Evolutionary conservation across 1,284 basidiomycete genomes (phyloP).

Genomic region (Sporisorium sorghi): DNA sequence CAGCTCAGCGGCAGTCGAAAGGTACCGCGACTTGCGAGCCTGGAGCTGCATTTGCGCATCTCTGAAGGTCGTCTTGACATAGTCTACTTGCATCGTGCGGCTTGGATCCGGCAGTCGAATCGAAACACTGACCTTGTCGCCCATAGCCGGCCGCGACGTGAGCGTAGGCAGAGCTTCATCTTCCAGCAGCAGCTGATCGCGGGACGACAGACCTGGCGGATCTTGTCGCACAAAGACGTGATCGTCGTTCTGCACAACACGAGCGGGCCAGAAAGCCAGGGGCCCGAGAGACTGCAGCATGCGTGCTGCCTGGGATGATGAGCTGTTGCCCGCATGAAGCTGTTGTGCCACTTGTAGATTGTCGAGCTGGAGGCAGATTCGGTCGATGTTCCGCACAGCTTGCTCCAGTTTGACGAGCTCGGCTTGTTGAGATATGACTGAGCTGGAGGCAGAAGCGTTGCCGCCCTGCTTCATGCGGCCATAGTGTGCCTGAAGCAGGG

Average conservation of each 20-base stretch:
- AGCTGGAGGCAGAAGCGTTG: neutral
- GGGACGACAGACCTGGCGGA: conserved; percentile 12
- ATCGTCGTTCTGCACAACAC: conserved; percentile 5
- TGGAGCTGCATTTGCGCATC: conserved; percentile 38
- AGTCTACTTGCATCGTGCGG: conserved; percentile 31
- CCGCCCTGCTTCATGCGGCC: conserved; percentile 16
- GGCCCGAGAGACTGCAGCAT: conserved; percentile 37
- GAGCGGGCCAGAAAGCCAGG: conserved; percentile 44
- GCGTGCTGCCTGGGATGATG: conserved; percentile 9
- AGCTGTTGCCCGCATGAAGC: conserved; percentile 1
- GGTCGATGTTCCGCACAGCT: conserved; percentile 18
- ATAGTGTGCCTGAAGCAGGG: conserved; percentile 40
- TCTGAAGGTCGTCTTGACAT: conserved; percentile 3
- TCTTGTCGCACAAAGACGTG: conserved; percentile 26
- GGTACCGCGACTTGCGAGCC: conserved; percentile 9
- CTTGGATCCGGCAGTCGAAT: conserved; percentile 20
- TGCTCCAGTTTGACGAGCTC: conserved; percentile 23
- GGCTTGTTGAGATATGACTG: conserved; percentile 1
- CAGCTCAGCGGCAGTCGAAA: conserved; percentile 6
- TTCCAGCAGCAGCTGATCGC: conserved; percentile 25
- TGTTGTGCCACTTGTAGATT: conserved; percentile 31
- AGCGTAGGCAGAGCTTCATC: conserved; percentile 24
- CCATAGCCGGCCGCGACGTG: neutral
- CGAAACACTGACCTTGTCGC: neutral
- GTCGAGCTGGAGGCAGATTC: conserved; percentile 41